A percentile compares a stretch with the other conserved stretches of the same genome.
Evolutionary conservation across 352 stramenopile species (phyloP).

Genomic region (Phytophthora gonapodyides): DNA sequence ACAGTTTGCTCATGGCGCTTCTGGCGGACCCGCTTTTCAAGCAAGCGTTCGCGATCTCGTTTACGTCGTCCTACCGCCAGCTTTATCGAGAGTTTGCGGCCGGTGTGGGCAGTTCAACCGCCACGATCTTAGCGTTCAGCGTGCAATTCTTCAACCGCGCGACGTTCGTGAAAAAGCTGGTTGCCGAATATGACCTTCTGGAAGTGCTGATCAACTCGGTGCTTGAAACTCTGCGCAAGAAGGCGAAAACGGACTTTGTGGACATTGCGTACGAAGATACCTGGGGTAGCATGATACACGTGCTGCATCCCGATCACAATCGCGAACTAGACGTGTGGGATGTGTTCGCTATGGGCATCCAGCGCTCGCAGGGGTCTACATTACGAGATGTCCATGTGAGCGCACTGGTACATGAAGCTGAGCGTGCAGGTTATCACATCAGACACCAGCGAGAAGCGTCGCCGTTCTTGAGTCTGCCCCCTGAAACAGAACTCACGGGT

Average conservation of each 20-base stretch:
- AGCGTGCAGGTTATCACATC: slow-evolving; percentile 43
- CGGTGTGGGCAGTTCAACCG: slow-evolving; percentile 76
- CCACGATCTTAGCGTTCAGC: slow-evolving; percentile 92
- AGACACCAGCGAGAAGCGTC: slow-evolving; percentile 44
- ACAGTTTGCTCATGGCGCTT: slow-evolving; percentile 96
- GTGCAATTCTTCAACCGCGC: slow-evolving; percentile 99
- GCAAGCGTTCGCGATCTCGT: slow-evolving; percentile 93
- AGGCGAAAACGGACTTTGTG: slow-evolving; percentile 47
- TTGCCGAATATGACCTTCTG: slow-evolving; percentile 71
- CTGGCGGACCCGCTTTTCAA: slow-evolving; percentile 98
- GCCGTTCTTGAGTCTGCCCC: slow-evolving; percentile 56
- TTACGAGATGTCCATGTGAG: slow-evolving; percentile 58
- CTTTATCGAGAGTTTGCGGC: slow-evolving; percentile 79
- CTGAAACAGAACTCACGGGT: slow-evolving; percentile 62
- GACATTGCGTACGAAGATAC: slow-evolving; percentile 53
- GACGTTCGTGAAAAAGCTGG: slow-evolving; percentile 93
- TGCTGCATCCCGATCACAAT: slow-evolving; percentile 42
- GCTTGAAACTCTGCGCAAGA: slow-evolving; percentile 70
- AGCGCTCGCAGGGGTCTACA: slow-evolving; percentile 41
- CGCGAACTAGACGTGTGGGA: slow-evolving; percentile 64
- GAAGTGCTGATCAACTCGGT: slow-evolving; percentile 75
- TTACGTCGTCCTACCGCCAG: slow-evolving; percentile 94
- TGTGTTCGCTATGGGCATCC: slow-evolving; percentile 68
- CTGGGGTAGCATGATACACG: slow-evolving; percentile 48
- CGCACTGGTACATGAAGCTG: slow-evolving; percentile 49